Evolutionary conservation across 2,329 filamentous ascomycete genomes (phyloP).

Genomic region (Aspergillus ibericus): DNA sequence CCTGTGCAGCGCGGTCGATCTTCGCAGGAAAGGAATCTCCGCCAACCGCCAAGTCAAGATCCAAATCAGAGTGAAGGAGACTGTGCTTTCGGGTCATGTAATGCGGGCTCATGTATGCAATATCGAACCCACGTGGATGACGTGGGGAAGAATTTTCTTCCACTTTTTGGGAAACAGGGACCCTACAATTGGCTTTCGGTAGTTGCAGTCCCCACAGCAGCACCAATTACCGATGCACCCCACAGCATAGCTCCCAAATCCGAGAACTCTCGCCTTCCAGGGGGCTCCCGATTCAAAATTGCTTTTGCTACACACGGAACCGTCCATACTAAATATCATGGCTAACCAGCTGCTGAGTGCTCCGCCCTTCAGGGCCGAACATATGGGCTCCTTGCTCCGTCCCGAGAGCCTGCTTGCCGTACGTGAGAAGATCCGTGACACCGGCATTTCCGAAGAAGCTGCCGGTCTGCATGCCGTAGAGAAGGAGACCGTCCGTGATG

Average conservation of each 20-base stretch:
- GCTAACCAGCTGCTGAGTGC: background rate
- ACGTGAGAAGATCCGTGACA: slow-evolving; percentile 3
- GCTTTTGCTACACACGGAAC: background rate
- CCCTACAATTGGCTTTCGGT: too few relatives aligned
- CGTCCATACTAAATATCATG: background rate
- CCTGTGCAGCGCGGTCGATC: slow-evolving; percentile 19
- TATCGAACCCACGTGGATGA: too few relatives aligned
- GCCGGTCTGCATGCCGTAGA: background rate
- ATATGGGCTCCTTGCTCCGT: slow-evolving; percentile 1
- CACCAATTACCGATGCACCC: background rate
- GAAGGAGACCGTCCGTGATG: background rate
- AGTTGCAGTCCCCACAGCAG: background rate
- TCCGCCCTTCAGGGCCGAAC: slow-evolving; percentile 3
- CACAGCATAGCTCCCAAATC: background rate
- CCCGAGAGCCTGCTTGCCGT: background rate
- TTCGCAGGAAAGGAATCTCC: slow-evolving; percentile 12
- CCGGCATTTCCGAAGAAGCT: background rate
- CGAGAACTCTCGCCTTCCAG: background rate
- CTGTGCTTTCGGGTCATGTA: too few relatives aligned
- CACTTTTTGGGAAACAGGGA: too few relatives aligned
- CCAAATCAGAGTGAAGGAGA: background rate
- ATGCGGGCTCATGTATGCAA: too few relatives aligned
- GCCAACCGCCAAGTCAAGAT: too few relatives aligned
- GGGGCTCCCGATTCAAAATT: background rate
- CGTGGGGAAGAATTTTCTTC: too few relatives aligned